A percentile compares a stretch with the other conserved stretches of the same genome.
These are phyloP conservation scores for Acarospora socialis DNA, from an alignment of 2,329 filamentous ascomycete species.

Conservation along the genomic window DNA sequence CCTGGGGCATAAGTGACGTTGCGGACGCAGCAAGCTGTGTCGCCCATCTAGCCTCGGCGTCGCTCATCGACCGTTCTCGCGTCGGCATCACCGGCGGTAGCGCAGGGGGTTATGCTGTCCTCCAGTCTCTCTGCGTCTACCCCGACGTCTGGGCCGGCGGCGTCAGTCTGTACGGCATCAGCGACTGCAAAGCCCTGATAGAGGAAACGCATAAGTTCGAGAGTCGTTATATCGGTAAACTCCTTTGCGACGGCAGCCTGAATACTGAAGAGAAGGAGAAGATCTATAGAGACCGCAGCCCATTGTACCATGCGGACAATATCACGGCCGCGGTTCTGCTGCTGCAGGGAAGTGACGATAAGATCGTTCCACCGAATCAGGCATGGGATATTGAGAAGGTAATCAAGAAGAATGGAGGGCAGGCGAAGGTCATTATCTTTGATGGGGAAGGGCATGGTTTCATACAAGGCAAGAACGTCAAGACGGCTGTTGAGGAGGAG, in stretches of 20 bases:
- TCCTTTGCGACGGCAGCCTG: slow-evolving; percentile 25
- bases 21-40: slow-evolving; percentile 37
- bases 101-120: slow-evolving; percentile 40
- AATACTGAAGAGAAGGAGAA: slow-evolving; percentile 25
- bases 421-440: slow-evolving; percentile 35
- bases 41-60: slow-evolving; percentile 25
- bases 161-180: slow-evolving; percentile 37
- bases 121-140: slow-evolving; percentile 35
- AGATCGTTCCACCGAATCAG: slow-evolving; percentile 45
- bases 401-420: slow-evolving; percentile 28
- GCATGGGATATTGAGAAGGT: slow-evolving; percentile 37
- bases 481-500: slow-evolving; percentile 30
- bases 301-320: slow-evolving; percentile 33
- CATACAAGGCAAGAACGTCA: slow-evolving; percentile 26
- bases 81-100: slow-evolving; percentile 38
- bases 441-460: slow-evolving; percentile 40
- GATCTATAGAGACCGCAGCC: slow-evolving; percentile 34
- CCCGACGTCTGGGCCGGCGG: slow-evolving; percentile 36
- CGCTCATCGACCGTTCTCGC: slow-evolving; percentile 24
- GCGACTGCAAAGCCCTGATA: slow-evolving; percentile 33
- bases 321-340: slow-evolving; percentile 39
- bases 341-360: slow-evolving; percentile 42
- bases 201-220: slow-evolving; percentile 44
- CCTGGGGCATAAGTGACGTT: slow-evolving; percentile 38
- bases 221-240: slow-evolving; percentile 34